These are phyloP conservation scores for Trichophaea hybrida DNA, from an alignment of 2,329 filamentous ascomycete genomes.

Conservation along the genomic window DNA sequence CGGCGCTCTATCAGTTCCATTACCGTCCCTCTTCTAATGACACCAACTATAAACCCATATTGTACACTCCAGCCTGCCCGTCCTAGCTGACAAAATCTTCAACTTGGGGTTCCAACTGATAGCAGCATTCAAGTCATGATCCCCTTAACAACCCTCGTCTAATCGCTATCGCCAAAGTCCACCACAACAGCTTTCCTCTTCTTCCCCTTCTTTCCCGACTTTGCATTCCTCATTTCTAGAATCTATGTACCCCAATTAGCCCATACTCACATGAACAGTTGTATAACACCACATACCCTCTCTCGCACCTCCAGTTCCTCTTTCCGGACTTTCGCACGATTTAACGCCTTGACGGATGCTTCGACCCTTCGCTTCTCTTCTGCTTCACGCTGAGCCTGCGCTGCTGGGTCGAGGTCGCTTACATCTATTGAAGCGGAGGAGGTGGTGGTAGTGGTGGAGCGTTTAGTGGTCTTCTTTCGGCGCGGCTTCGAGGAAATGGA, in stretches of 20 bases:
- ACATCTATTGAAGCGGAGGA: neutral
- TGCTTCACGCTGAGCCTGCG: neutral
- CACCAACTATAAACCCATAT: neutral
- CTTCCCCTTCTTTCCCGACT: conserved; percentile 2
- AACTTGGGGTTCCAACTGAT: too few relatives aligned
- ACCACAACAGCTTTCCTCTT: neutral
- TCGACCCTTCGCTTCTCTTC: conserved; percentile 2
- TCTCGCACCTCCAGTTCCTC: conserved; percentile 2
- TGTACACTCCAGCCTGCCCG: neutral
- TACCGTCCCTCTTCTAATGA: neutral
- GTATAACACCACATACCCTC: neutral
- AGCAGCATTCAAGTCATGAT: neutral
- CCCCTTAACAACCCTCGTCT: too few relatives aligned
- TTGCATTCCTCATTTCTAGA: neutral
- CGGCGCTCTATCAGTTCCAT: neutral
- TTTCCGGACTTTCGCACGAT: neutral
- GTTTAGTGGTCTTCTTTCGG: neutral
- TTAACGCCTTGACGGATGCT: neutral
- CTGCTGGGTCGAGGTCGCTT: neutral
- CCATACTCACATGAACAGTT: neutral
- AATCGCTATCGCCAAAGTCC: conserved; percentile 3
- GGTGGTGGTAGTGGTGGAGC: neutral
- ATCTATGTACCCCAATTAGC: neutral
- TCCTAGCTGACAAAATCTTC: neutral
- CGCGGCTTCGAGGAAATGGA: neutral